Base-by-base conservation (phyloP, 1,284 basidiomycete genomes). In the Tilletiopsis washingtonensis region DNA sequence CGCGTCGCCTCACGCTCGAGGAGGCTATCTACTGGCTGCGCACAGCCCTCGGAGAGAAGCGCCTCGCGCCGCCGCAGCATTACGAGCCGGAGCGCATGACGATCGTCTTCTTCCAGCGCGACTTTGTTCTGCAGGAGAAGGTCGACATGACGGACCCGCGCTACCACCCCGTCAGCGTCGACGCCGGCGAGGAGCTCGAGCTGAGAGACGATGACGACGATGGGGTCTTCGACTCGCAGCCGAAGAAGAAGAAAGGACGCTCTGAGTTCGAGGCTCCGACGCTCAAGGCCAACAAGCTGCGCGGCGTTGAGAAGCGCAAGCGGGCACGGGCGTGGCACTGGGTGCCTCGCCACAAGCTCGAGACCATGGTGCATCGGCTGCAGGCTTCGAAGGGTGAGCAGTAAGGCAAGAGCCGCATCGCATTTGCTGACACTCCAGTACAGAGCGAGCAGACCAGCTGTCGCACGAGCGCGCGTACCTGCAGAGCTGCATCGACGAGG, bases 51-150 rank as follows among this genome's bases (percentile, higher is more conserved):
- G 26, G 21, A 7, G 19, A 27, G 19, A 17, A 43, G 19, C 14
- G 5, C 40, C 6, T n/a, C n/a, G n/a, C 49, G 20, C 59, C 51
- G 15, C 45, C 45, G 3, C 40, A 27, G 4, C 47, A 47, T 24
- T 58, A 53, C 56, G 60, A 60, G 44, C 58, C 60, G 1, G 55
- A 60, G 41, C 46, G 60, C 24, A 53, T 57, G 20, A 54, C 41
- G 11, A 57, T 53, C 1, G 44, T 54, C 15, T 56, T 58, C 24
- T 63, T 56, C 44, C n/a, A n/a, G n/a, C n/a, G n/a, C n/a, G n/a
- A n/a, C n/a, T n/a, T n/a, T n/a, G n/a, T n/a, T n/a, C n/a, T n/a
- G n/a, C n/a, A 58, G 47, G 43, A 47, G 36, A 38, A 32, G 3
- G 58, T 63, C 29, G 51, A 63, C 26, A 48, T 58, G 23, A 47